Evolutionary conservation across 2,329 filamentous ascomycete genomes (phyloP).

Genomic region (Huntiella bhutanensis): DNA sequence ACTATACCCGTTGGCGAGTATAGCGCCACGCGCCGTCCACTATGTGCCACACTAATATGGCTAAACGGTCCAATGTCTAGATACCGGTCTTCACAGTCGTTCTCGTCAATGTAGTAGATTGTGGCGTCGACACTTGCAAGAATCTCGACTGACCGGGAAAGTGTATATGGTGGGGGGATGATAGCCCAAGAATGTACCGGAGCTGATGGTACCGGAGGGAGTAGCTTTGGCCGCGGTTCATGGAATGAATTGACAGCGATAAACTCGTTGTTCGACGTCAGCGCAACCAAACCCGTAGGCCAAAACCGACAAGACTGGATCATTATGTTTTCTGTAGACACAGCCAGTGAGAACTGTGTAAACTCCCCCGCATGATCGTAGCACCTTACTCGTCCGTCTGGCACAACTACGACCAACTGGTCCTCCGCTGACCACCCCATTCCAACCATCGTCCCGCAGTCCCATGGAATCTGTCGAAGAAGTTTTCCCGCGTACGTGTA

Average conservation of each 20-base stretch:
- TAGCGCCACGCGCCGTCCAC: conserved; percentile 71
- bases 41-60: conserved; percentile 78
- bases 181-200: conserved; percentile 76
- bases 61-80: conserved; percentile 84
- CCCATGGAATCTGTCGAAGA: conserved; percentile 75
- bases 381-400: conserved; percentile 77
- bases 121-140: conserved; percentile 71
- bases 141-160: conserved; percentile 85
- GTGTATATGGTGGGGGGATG: conserved; percentile 69
- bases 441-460: conserved; percentile 69
- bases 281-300: conserved; percentile 62
- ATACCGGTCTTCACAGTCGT: conserved; percentile 77
- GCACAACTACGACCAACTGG: conserved; percentile 68
- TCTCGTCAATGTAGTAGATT: conserved; percentile 69
- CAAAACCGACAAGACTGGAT: too few species aligned
- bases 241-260: conserved; percentile 76
- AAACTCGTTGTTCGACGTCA: conserved; percentile 73
- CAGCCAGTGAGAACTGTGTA: conserved; percentile 78
- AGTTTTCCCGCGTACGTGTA: conserved; percentile 86
- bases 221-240: conserved; percentile 69
- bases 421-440: conserved; percentile 96
- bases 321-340: conserved; percentile 37
- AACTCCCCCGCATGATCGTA: conserved; percentile 93
- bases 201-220: conserved; percentile 60
- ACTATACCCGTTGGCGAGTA: conserved; percentile 72